These are phyloP conservation scores for Knoxdaviesia proteae DNA, from an alignment of 2,329 filamentous ascomycete species.

Conservation along the genomic window DNA sequence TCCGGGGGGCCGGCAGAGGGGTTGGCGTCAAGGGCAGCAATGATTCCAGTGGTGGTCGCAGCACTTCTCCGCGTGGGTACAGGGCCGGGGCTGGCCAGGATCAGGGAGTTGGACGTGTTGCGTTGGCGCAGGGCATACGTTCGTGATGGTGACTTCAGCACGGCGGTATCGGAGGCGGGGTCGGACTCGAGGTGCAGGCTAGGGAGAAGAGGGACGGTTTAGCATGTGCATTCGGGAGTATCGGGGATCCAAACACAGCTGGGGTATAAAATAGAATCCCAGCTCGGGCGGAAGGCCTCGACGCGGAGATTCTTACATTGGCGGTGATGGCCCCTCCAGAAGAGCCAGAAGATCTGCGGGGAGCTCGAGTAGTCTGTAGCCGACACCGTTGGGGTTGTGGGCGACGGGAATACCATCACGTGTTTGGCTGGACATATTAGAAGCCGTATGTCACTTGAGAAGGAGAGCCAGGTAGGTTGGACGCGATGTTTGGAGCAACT, in stretches of 20 bases:
- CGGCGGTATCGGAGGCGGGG: conserved; percentile 21
- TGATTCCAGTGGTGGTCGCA: not conserved
- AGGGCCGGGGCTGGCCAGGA: conserved; percentile 24
- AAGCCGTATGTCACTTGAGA: too few species aligned
- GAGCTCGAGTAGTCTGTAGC: conserved; percentile 41
- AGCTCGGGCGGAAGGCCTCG: not conserved
- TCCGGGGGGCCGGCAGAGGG: conserved; percentile 5
- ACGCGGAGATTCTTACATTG: conserved; percentile 20
- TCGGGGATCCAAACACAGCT: not conserved
- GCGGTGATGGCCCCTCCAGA: conserved; percentile 31
- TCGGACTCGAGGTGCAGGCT: conserved; percentile 29
- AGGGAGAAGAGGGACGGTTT: not conserved
- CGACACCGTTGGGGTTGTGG: conserved; percentile 24
- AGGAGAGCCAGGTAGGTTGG: too few species aligned
- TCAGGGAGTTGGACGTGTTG: conserved; percentile 46
- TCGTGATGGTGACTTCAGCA: conserved; percentile 28
- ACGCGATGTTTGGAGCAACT: too few species aligned
- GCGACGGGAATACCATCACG: conserved; percentile 26
- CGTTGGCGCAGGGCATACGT: conserved; percentile 42
- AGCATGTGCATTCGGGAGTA: too few species aligned
- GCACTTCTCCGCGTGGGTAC: not conserved
- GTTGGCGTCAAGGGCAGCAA: conserved; percentile 4
- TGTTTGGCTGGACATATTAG: conserved; percentile 22
- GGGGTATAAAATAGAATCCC: not conserved
- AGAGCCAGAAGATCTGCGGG: conserved; percentile 34